These are phyloP conservation scores for Tolypocladium tundrense DNA, from an alignment of 2,329 filamentous ascomycete species.

Conservation along the genomic window DNA sequence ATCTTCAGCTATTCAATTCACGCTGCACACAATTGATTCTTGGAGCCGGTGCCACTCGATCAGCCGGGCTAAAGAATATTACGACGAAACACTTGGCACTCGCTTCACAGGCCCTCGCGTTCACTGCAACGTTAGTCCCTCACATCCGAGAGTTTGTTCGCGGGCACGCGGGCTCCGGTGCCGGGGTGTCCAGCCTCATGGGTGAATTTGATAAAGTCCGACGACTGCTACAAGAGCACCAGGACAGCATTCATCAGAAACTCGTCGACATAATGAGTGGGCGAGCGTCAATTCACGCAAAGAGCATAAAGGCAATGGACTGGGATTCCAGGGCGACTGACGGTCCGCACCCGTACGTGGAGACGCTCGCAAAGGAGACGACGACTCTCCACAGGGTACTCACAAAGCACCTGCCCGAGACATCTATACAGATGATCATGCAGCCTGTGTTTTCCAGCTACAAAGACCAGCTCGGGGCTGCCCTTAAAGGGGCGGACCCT, in stretches of 20 bases:
- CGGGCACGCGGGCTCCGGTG: constrained; percentile 52
- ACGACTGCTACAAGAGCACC: constrained; percentile 77
- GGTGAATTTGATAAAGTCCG: constrained; percentile 84
- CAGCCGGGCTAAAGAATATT: constrained; percentile 89
- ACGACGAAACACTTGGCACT: constrained; percentile 91
- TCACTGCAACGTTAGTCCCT: constrained; percentile 77
- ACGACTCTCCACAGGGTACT: constrained; percentile 75
- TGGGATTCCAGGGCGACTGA: constrained; percentile 50
- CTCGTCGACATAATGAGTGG: constrained; percentile 85
- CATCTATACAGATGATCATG: constrained; percentile 75
- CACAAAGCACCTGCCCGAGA: constrained; percentile 69
- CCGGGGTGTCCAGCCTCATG: constrained; percentile 49
- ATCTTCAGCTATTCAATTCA: constrained; percentile 89
- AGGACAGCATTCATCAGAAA: constrained; percentile 84
- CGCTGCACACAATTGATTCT: constrained; percentile 94
- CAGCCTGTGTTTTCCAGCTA: constrained; percentile 74
- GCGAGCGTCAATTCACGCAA: constrained; percentile 63
- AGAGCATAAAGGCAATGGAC: constrained; percentile 61
- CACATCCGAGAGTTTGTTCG: constrained; percentile 88
- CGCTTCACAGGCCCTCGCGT: constrained; percentile 79
- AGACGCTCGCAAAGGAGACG: constrained; percentile 78
- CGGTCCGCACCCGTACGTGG: constrained; percentile 63
- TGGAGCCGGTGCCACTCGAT: constrained; percentile 80
- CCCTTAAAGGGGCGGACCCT: constrained; percentile 54
- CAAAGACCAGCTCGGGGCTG: constrained; percentile 64